Percentiles rank a stretch among this genome's conserved stretches.
Evolutionary conservation across 257 asterid species (phyloP).

Genomic region (Solanum megistacrolobum): DNA sequence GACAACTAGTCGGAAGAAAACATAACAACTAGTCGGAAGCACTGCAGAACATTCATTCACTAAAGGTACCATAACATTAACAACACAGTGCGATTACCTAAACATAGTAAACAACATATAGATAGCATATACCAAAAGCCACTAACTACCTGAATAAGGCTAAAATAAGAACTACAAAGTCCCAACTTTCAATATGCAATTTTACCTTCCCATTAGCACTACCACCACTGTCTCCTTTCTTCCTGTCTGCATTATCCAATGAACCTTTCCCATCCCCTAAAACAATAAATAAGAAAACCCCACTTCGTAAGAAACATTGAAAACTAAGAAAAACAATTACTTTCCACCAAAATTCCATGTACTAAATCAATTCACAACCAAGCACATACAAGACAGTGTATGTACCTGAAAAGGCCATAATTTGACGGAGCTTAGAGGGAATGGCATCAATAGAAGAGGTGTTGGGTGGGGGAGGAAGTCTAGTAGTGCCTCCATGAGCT

Average conservation of each 20-base stretch:
- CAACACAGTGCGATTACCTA: too few relatives aligned
- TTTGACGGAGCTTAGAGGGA: slow-evolving; percentile 69
- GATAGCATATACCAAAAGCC: too few relatives aligned
- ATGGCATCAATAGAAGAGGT: slow-evolving; percentile 52
- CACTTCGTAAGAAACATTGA: background rate
- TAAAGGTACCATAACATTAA: too few relatives aligned
- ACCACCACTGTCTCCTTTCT: slow-evolving; percentile 9
- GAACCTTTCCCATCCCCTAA: slow-evolving; percentile 10
- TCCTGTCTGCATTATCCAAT: slow-evolving; percentile 1
- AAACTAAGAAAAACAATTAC: background rate
- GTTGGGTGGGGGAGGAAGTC: slow-evolving; percentile 87
- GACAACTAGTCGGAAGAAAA: too few relatives aligned
- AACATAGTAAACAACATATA: too few relatives aligned
- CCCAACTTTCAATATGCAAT: background rate
- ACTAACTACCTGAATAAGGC: too few relatives aligned
- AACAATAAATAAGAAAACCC: background rate
- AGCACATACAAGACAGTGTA: too few relatives aligned
- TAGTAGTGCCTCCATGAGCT: slow-evolving; percentile 51
- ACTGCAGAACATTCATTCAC: too few relatives aligned
- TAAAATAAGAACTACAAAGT: background rate
- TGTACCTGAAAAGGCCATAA: slow-evolving; percentile 53
- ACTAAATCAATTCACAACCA: background rate
- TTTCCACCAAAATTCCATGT: background rate
- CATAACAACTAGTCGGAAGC: too few relatives aligned
- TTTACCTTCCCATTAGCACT: slow-evolving; percentile 29